Percentiles rank a stretch among this genome's conserved stretches.
These are phyloP conservation scores for Bacterosira constricta DNA, from an alignment of 108 stramenopile species.

Conservation along the genomic window DNA sequence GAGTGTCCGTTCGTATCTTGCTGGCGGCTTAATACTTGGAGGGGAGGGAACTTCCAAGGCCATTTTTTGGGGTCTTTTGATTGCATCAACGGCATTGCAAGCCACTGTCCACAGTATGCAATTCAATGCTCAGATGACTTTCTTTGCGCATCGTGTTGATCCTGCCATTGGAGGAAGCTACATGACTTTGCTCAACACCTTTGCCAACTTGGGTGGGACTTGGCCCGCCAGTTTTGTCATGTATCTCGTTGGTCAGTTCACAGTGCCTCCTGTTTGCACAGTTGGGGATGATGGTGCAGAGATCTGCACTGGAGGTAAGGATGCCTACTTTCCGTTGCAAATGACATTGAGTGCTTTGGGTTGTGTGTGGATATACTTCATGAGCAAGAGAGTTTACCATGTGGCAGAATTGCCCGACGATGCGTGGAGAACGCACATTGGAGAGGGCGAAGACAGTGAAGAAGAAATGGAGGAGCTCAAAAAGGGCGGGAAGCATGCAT, in stretches of 20 bases:
- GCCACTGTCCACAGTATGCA: constrained; percentile 88
- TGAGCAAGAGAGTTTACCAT: constrained; percentile 62
- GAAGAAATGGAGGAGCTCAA: constrained; percentile 26
- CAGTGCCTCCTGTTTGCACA: constrained; percentile 49
- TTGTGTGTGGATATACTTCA: constrained; percentile 67
- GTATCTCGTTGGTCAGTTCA: constrained; percentile 71
- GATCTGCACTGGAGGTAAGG: constrained; percentile 65
- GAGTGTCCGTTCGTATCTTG: constrained; percentile 42
- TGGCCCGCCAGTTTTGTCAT: constrained; percentile 90
- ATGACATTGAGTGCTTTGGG: constrained; percentile 68
- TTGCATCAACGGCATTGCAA: constrained; percentile 87
- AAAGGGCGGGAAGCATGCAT: constrained; percentile 37
- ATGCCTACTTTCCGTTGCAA: constrained; percentile 82
- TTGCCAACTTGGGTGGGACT: constrained; percentile 93
- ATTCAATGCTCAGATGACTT: constrained; percentile 99
- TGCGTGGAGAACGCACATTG: constrained; percentile 86
- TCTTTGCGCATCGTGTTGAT: constrained; percentile 96
- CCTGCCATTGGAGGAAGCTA: constrained; percentile 98
- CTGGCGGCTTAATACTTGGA: constrained; percentile 27
- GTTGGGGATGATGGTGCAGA: constrained; percentile 29
- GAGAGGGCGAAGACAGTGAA: constrained; percentile 49
- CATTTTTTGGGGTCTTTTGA: constrained; percentile 71
- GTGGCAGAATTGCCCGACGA: constrained; percentile 81
- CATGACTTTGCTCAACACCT: constrained; percentile 99
- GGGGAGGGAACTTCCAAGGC: constrained; percentile 32